These are phyloP conservation scores for Cladophialophora bantiana DNA, from an alignment of 2,329 filamentous ascomycete genomes.

Conservation along the genomic window DNA sequence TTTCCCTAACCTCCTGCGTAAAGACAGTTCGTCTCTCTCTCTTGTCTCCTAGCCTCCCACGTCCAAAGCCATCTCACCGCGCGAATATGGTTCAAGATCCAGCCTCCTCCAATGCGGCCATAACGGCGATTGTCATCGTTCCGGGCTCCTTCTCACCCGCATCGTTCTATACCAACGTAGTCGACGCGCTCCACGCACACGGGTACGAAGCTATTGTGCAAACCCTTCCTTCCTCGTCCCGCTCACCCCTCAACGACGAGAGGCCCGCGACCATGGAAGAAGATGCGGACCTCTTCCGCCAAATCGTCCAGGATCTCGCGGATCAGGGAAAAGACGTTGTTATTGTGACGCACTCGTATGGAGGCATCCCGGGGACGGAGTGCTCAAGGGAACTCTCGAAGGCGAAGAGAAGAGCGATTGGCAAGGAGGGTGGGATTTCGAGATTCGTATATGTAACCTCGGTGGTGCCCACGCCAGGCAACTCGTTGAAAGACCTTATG, in stretches of 20 bases:
- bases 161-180: background rate
- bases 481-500: constrained; percentile 25
- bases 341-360: constrained; percentile 47
- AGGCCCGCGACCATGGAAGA: background rate
- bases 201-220: background rate
- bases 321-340: constrained; percentile 34
- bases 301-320: background rate
- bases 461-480: constrained; percentile 30
- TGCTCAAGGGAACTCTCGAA: constrained; percentile 43
- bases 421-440: constrained; percentile 39
- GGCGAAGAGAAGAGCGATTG: constrained; percentile 32
- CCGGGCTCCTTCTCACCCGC: constrained; percentile 1
- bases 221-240: background rate
- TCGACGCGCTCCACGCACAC: background rate
- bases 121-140: background rate
- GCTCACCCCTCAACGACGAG: background rate
- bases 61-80: too few relatives aligned
- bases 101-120: background rate
- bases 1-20: too few relatives aligned
- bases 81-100: constrained; percentile 12
- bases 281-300: background rate
- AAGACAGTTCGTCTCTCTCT: too few relatives aligned
- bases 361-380: constrained; percentile 44
- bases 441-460: constrained; percentile 42
- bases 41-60: too few relatives aligned